Evolutionary conservation across 1,284 basidiomycete species (phyloP), one percentile per base, ranked within the genome.

Genomic region (Gastroboletus turbinatus): DNA sequence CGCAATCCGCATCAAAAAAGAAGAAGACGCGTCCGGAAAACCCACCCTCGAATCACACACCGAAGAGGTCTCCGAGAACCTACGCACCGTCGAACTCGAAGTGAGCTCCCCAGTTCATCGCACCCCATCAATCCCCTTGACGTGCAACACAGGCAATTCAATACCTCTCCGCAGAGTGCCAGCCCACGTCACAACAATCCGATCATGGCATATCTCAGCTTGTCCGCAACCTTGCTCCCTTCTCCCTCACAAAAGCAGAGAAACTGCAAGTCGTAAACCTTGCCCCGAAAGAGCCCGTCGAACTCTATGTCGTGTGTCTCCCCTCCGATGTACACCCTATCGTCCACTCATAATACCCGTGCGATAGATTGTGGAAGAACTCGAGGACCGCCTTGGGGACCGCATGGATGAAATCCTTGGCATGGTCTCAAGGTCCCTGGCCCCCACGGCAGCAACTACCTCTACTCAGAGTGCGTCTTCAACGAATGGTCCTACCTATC

Each of bases 251-350:
- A 0, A 96, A 96, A 66, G 85, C 89, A 5, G 95, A 98, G 77
- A 92, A 95, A 63, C 79, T 98, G 5, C 94, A 96, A 69, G 82
- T 96, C 35, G 86, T 94, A 46, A 97, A 98, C 68, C 80, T 96
- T 16, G 89, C 89, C 0, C 96, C 95, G 1, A 85, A 81, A 5
- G 82, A 85, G 48, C 76, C 87, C 0, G 92, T 97, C 30, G 94
- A 95, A 68, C 83, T 98, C 23, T 96, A 97, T 64, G 88, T 94
- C 46, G 94, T 96, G 63, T 56, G 91, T 83, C 17, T 33, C 33
- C n/a, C n/a, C 38, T 40, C 17, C 33, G 21, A 9, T 19, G 7
- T 16, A 13, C 43, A 25, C 2, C 29, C 2, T 17, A 3, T n/a
- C 40, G 5, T 27, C n/a, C 36, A 25, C 50, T 59, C 52, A 58